These are phyloP conservation scores for Ophiocordyceps camponoti-leonardi DNA, from an alignment of 2,329 filamentous ascomycete genomes.

Conservation along the genomic window DNA sequence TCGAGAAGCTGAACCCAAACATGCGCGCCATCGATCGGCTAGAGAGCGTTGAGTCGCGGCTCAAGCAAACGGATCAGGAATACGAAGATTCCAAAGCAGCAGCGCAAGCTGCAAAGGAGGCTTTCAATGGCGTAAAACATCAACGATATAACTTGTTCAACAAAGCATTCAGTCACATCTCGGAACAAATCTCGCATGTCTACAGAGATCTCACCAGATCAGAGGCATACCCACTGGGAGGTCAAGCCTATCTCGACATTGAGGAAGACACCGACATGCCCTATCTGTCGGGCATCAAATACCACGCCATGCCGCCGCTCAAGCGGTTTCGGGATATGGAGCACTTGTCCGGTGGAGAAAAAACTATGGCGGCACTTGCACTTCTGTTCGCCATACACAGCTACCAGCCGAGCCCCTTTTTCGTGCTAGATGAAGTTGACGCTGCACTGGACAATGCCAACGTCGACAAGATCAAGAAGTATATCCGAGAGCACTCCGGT, in stretches of 20 bases:
- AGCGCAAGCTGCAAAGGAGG: conserved; percentile 60
- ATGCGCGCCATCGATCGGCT: conserved; percentile 90
- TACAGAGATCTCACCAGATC: conserved; percentile 92
- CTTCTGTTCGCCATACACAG: conserved; percentile 92
- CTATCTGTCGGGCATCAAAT: conserved; percentile 90
- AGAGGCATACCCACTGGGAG: conserved; percentile 82
- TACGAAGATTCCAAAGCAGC: conserved; percentile 69
- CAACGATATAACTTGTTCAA: conserved; percentile 83
- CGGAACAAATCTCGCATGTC: conserved; percentile 81
- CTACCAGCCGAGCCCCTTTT: conserved; percentile 91
- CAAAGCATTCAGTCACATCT: conserved; percentile 87
- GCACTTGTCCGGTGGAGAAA: conserved; percentile 89
- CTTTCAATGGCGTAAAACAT: conserved; percentile 67
- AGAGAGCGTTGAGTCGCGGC: conserved; percentile 66
- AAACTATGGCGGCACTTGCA: conserved; percentile 96
- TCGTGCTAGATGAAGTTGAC: conserved; percentile 95
- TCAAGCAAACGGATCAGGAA: conserved; percentile 72
- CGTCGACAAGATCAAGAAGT: conserved; percentile 88
- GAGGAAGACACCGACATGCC: conserved; percentile 91
- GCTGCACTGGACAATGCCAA: conserved; percentile 97
- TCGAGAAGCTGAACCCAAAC: conserved; percentile 92
- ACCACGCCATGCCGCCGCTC: conserved; percentile 94
- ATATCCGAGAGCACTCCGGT: conserved; percentile 82
- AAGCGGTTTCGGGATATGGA: conserved; percentile 99
- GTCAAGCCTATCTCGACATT: conserved; percentile 75